Conservation (phyloP, 2,329 filamentous ascomycete genomes). For the Exophiala lecanii-corni region DNA sequence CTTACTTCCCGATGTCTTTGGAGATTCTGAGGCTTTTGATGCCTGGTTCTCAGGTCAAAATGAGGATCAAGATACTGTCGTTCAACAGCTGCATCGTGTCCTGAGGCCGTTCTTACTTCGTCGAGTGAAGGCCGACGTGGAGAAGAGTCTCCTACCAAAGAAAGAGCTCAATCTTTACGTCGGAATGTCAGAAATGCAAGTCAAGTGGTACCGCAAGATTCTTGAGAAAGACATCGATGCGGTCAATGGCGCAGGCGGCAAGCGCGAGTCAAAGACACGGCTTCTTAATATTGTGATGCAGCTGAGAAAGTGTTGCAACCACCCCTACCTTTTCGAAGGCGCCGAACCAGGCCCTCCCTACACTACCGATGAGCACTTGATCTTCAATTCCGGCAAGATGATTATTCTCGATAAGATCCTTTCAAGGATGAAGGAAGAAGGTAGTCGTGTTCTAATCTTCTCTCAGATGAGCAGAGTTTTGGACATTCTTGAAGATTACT, state of each 20-base stretch:
- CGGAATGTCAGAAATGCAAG: slow-evolving; percentile 98
- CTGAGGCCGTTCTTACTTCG: slow-evolving; percentile 89
- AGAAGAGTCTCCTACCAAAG: slow-evolving; percentile 95
- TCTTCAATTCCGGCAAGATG: slow-evolving; percentile 96
- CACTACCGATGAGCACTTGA: slow-evolving; percentile 92
- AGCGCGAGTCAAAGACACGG: slow-evolving; percentile 94
- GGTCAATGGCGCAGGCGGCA: slow-evolving; percentile 92
- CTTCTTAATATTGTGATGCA: slow-evolving; percentile 99
- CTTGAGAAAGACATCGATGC: slow-evolving; percentile 98
- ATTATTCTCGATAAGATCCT: slow-evolving; percentile 90
- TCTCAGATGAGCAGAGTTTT: slow-evolving; percentile 98
- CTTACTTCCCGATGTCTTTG: slow-evolving; percentile 94
- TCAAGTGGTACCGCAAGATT: slow-evolving; percentile 99
- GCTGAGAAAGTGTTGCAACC: slow-evolving; percentile 96
- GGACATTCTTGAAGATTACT: slow-evolving; percentile 97
- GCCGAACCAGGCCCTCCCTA: slow-evolving; percentile 96
- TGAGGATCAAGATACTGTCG: slow-evolving; percentile 87
- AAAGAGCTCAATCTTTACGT: slow-evolving; percentile 97
- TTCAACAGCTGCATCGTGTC: slow-evolving; percentile 91
- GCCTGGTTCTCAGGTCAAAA: slow-evolving; percentile 95
- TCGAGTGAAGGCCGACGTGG: slow-evolving; percentile 94
- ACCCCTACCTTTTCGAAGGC: slow-evolving; percentile 95
- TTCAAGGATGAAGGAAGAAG: slow-evolving; percentile 74
- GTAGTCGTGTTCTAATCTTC: slow-evolving; percentile 95
- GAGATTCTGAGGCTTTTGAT: slow-evolving; percentile 93